Evolutionary conservation across 2,329 filamentous ascomycete species (phyloP), one percentile per base, ranked within the genome.

Genomic region (Nothophaeocryptopus gaeumannii): DNA sequence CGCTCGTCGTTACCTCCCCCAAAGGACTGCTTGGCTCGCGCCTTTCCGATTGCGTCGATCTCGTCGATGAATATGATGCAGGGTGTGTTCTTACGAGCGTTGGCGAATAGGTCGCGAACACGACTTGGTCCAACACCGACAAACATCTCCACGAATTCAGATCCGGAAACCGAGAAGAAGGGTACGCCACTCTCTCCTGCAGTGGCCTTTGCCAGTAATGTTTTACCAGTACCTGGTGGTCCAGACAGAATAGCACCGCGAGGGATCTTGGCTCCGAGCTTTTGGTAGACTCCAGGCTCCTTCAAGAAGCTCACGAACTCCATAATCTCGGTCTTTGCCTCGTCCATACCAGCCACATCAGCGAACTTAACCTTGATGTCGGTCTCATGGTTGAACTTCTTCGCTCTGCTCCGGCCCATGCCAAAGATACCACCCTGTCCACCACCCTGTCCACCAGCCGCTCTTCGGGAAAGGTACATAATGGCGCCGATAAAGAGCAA

Each of bases 31-130:
- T 96, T 95, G 15, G 85, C 79, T 73, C 93, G 83, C 47, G 92
- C 88, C 68, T 91, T 89, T 62, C 93, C 93, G 63, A 99, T 96
- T 50, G 93, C 93, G 69, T 99, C 93, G 63, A 99, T 99, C 72
- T 99, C 93, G 67, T 99, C 93, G 60, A 99, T 97, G 77, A 99
- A 99, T 71, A 99, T 95, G 72, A 99, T 99, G 74, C 93, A 99
- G 3, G 93, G 93, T 0, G 93, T 88, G 72, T 89, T 95, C 78
- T 97, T 97, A 51, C 93, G 84, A 13, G 93, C 93, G 62, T 89
- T 96, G 50, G 89, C 85, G 65, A 99, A 99, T 45, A 99, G 76
- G 70, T 99, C 93, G 63, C 93, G 84, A 43, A 99, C 93, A 72
- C 93, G 83, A 29, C 92, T 97, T 14, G 93, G 89, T 71, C 93